Evolutionary conservation across 2,329 filamentous ascomycete genomes (phyloP), one percentile per base, ranked within the genome.

Genomic region (Elsinoe necatrix): DNA sequence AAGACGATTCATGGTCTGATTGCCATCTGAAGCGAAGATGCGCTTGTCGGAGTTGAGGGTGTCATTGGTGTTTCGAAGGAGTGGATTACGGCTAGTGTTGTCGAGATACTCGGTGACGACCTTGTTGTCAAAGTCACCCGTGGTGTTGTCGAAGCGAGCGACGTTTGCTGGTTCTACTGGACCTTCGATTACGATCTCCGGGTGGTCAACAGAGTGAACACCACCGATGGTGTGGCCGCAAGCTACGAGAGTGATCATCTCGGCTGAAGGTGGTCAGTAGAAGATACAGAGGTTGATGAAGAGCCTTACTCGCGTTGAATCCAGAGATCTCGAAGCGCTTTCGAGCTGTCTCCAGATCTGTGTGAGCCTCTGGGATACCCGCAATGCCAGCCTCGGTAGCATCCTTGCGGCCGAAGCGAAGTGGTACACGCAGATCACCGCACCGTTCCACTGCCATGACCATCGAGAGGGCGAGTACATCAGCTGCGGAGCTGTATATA

Each of bases 211-310:
- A 25, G 62, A 61, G 54, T 71, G 68, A 7, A 71, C 67, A n/a
- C 67, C 64, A 16, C 69, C 69, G 29, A 71, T 61, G 1, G 64
- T 66, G 56, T 71, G 69, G 1, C 69, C 69, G 55, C 68, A 71
- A 7, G 69, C 68, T 21, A 66, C 63, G 27, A 71, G 54, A 14
- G 58, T 61, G 41, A 66, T 60, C 45, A 39, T 60, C 34, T 64
- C 65, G 57, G 60, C 59, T 25, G 62, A 61, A 16, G 59, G 65
- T 4, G 7, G 45, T 50, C 45, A 50, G 45, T 29, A 4, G 9
- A 4, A 29, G 27, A 23, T 12, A 34, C 3, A 9, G 23, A 18
- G n/a, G 16, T 9, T 18, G 20, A 3, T 9, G 23, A 25, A 23
- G 18, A 25, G 14, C 25, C 23, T 2, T 50, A 50, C 45, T 50